Base-by-base conservation (phyloP, 495 filamentous ascomycete species). In the Rostrohypoxylon terebratum region DNA sequence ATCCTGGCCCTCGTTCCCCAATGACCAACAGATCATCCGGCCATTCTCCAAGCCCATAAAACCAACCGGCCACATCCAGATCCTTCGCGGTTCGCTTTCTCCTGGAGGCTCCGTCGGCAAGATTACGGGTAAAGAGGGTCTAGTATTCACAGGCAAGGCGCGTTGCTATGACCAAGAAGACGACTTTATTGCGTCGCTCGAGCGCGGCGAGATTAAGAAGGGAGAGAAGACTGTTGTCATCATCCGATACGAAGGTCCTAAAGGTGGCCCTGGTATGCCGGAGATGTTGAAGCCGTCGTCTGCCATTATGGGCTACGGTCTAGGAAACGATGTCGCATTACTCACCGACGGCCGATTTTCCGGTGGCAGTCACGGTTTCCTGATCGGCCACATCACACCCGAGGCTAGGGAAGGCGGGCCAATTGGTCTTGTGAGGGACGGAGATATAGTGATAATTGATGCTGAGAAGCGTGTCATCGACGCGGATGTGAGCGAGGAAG, bases 211-310 rank as follows among this genome's bases (percentile, higher is more conserved):
- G 65, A 92, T 98, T 80, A 94, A 92, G 83, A 95, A 96, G 85
- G 95, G 94, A 68, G 95, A 99, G 81, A 98, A 98, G 85, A 96
- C 93, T 0, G 96, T 99, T 33, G 95, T 98, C 51, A 90, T 98
- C 53, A 98, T 99, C 84, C 93, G 96, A 54, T 98, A 99, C 85
- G 93, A 95, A 75, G 96, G 92, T 0, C 91, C 91, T 54, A 92
- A 92, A 80, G 91, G 91, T 63, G 91, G 91, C 1, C 91, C 91
- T 0, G 91, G 91, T 53, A 94, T 95, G 93, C 92, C 92, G 10
- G 92, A 95, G 81, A 94, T 94, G 92, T 81, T 95, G 75, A 95
- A 95, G 80, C 92, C 93, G 45, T 89, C 85, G 61, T 90, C 89
- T 9, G 91, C 91, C 21, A 93, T 95, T 81, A 95, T 95, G 92